phyloP scores from a whole-genome alignment of 768 basidiomycete species.

The Neoboletus brunneissimus region DNA sequence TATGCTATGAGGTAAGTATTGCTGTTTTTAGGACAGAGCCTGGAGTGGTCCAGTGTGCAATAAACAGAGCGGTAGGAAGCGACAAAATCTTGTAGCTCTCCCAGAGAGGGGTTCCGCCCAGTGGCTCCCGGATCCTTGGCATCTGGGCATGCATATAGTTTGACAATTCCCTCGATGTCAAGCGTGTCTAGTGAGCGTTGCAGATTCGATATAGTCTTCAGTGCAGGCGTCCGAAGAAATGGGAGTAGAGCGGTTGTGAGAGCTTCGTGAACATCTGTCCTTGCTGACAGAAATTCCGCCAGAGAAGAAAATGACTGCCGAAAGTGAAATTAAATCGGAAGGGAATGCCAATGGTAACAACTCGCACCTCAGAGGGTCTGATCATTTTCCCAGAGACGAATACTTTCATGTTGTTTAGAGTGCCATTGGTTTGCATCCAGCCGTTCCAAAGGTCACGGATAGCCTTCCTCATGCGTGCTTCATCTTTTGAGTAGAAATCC shows the following conservation, averaged over 20 bases:
- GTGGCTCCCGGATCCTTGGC: slow-evolving; percentile 28
- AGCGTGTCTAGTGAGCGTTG: slow-evolving; percentile 78
- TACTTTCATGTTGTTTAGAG: slow-evolving; percentile 78
- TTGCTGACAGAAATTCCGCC: slow-evolving; percentile 15
- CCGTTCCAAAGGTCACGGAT: slow-evolving; percentile 66
- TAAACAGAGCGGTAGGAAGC: slow-evolving; percentile 45
- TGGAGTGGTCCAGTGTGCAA: slow-evolving; percentile 35
- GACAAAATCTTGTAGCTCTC: slow-evolving; percentile 67
- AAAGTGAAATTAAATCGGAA: slow-evolving; percentile 2
- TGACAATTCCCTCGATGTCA: slow-evolving; percentile 79
- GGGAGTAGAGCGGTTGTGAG: slow-evolving; percentile 52
- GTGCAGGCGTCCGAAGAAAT: slow-evolving; percentile 46
- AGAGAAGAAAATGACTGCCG: slow-evolving; percentile 10
- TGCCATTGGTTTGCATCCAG: slow-evolving; percentile 65
- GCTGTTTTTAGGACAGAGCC: slow-evolving; percentile 43
- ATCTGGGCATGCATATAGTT: slow-evolving; percentile 29
- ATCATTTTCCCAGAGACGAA: slow-evolving; percentile 67
- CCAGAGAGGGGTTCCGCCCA: slow-evolving; percentile 51
- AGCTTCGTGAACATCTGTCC: slow-evolving; percentile 41
- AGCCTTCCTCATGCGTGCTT: slow-evolving; percentile 58
- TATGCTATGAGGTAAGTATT: slow-evolving; percentile 70
- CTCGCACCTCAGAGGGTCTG: slow-evolving; percentile 54
- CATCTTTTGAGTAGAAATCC: slow-evolving; percentile 79
- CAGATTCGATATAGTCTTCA: slow-evolving; percentile 52
- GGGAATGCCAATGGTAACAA: neutral